Evolutionary conservation across 192 early-diverging fungal genomes (phyloP).

Genomic region (Coemansia sp.): DNA sequence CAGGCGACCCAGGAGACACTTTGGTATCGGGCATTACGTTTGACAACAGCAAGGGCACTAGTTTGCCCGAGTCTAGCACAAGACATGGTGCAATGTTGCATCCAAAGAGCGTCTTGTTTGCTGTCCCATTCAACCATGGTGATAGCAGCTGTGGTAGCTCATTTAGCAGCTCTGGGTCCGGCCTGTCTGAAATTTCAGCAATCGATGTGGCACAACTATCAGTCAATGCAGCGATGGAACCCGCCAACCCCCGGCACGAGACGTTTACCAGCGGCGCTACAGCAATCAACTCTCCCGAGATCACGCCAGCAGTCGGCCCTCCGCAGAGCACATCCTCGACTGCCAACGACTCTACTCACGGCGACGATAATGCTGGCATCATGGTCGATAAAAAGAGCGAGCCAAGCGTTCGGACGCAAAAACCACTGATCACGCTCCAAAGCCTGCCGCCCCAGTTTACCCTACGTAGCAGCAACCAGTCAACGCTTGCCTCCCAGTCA

Average conservation of each 20-base stretch:
- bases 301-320: background rate
- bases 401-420: background rate
- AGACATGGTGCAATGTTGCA: background rate
- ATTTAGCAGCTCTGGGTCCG: background rate
- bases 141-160: background rate
- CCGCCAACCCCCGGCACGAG: background rate
- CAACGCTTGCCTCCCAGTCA: slow-evolving; percentile 6
- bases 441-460: slow-evolving; percentile 18
- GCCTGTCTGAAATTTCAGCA: background rate
- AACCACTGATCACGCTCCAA: slow-evolving; percentile 13
- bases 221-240: background rate
- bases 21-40: slow-evolving; percentile 13
- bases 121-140: background rate
- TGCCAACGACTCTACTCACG: background rate
- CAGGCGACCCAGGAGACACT: slow-evolving; percentile 8
- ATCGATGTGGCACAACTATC: background rate
- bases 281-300: background rate
- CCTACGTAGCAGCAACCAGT: slow-evolving; percentile 17
- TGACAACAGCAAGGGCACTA: background rate
- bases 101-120: slow-evolving; percentile 1
- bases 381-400: background rate
- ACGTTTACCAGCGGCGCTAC: background rate
- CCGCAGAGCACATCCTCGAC: background rate
- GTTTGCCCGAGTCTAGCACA: background rate
- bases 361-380: background rate